phyloP scores from a whole-genome alignment of 163 green algal species.

The Botryococcus braunii region DNA sequence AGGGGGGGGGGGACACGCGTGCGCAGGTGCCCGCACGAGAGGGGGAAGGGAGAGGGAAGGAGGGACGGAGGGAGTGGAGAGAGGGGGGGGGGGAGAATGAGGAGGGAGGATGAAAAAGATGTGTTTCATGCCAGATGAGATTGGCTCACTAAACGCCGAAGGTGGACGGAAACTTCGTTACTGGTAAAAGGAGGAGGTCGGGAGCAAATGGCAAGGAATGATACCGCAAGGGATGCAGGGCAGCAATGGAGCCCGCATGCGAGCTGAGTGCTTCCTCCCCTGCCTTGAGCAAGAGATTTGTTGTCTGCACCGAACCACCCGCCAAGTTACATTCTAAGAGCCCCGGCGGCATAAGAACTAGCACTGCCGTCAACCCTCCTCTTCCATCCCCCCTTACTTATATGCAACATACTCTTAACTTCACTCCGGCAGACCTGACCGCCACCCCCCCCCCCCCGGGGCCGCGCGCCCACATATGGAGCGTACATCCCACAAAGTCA shows the following conservation, averaged over 20 bases:
- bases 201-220: neutral
- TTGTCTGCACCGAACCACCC: conserved; percentile 51
- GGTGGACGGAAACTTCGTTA: too few species aligned
- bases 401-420: neutral
- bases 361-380: neutral
- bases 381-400: neutral
- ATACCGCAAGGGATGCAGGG: conserved; percentile 43
- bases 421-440: neutral
- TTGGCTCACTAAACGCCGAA: too few species aligned
- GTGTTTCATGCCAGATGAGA: too few species aligned
- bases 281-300: conserved; percentile 80
- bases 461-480: too few species aligned
- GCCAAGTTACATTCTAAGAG: neutral
- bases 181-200: conserved; percentile 3
- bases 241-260: conserved; percentile 33
- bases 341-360: neutral
- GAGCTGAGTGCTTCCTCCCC: conserved; percentile 63
- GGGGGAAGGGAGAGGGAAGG: too few species aligned
- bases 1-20: too few species aligned
- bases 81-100: too few species aligned
- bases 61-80: too few species aligned
- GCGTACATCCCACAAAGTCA: neutral
- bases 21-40: too few species aligned
- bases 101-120: too few species aligned
- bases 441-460: too few species aligned